Evolutionary conservation across 2,329 filamentous ascomycete genomes (phyloP).

Genomic region (Nemania diffusa): DNA sequence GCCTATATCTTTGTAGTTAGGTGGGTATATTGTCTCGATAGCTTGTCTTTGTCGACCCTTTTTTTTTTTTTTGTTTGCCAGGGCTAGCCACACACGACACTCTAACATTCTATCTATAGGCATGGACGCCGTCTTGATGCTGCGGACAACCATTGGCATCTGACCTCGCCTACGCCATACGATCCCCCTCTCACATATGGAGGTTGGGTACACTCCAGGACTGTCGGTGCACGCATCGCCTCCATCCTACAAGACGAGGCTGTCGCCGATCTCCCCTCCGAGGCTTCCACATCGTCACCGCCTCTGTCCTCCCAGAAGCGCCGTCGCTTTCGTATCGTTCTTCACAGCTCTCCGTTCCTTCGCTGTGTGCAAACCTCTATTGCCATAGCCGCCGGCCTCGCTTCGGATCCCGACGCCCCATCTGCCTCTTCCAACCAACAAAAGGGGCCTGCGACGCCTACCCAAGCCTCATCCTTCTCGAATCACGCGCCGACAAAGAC

Average conservation of each 20-base stretch:
- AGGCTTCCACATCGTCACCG: conserved; percentile 19
- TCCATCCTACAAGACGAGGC: conserved; percentile 68
- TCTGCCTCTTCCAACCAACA: conserved; percentile 35
- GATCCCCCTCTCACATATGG: conserved; percentile 95
- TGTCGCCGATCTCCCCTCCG: conserved; percentile 45
- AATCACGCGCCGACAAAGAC: conserved; percentile 36
- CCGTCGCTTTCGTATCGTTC: conserved; percentile 78
- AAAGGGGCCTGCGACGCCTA: conserved; percentile 44
- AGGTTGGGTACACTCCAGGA: conserved; percentile 88
- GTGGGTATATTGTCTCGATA: conserved; percentile 49
- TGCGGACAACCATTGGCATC: conserved; percentile 94
- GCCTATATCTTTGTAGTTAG: conserved; percentile 63
- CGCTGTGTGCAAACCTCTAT: conserved; percentile 93
- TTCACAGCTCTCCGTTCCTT: conserved; percentile 94
- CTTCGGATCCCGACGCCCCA: conserved; percentile 63
- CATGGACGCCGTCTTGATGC: conserved; percentile 95
- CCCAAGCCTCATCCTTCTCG: conserved; percentile 37
- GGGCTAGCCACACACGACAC: too few species aligned
- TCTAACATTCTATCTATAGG: conserved; percentile 54
- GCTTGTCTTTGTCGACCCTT: not conserved
- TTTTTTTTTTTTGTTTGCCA: not conserved
- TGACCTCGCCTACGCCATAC: conserved; percentile 92
- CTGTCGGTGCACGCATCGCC: conserved; percentile 85
- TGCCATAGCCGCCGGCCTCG: conserved; percentile 85
- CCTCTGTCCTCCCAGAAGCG: conserved; percentile 55